A percentile compares a stretch with the other conserved stretches of the same genome.
These are phyloP conservation scores for Triangularia setosa DNA, from an alignment of 2,329 filamentous ascomycete species.

Conservation along the genomic window DNA sequence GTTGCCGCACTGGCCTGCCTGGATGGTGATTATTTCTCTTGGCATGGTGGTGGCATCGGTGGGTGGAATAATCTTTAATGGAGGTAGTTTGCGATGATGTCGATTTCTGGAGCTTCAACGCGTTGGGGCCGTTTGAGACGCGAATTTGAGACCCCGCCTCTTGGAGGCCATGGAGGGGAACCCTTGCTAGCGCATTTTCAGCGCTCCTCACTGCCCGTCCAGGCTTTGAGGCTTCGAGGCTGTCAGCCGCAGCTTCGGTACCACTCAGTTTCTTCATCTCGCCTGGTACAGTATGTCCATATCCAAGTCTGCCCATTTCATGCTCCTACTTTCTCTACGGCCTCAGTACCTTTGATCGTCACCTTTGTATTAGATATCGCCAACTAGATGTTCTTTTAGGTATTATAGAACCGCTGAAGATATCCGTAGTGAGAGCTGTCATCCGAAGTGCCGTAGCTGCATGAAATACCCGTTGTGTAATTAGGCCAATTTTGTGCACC, in stretches of 20 bases:
- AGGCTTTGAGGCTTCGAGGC: neutral
- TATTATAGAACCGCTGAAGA: too few species aligned
- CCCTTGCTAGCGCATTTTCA: conserved; percentile 2
- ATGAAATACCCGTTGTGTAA: neutral
- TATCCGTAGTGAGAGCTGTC: neutral
- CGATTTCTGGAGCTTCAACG: conserved; percentile 14
- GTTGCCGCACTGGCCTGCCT: conserved; percentile 98
- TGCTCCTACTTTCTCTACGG: neutral
- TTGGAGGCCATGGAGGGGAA: conserved; percentile 13
- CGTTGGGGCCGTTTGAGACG: conserved; percentile 21
- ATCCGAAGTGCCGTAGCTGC: neutral
- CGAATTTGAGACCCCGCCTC: conserved; percentile 23
- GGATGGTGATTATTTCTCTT: conserved; percentile 96
- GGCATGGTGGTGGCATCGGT: conserved; percentile 31
- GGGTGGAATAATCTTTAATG: neutral
- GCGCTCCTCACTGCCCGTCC: neutral
- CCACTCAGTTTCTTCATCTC: neutral
- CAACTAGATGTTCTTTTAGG: too few species aligned
- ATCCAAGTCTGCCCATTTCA: neutral
- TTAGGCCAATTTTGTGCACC: neutral
- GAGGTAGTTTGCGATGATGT: neutral
- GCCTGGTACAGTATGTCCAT: too few species aligned
- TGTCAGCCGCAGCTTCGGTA: neutral
- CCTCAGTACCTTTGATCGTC: neutral
- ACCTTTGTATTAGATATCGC: too few species aligned